Evolutionary conservation across 192 early-diverging fungal genomes (phyloP).

Genomic region (Coemansia sp.): DNA sequence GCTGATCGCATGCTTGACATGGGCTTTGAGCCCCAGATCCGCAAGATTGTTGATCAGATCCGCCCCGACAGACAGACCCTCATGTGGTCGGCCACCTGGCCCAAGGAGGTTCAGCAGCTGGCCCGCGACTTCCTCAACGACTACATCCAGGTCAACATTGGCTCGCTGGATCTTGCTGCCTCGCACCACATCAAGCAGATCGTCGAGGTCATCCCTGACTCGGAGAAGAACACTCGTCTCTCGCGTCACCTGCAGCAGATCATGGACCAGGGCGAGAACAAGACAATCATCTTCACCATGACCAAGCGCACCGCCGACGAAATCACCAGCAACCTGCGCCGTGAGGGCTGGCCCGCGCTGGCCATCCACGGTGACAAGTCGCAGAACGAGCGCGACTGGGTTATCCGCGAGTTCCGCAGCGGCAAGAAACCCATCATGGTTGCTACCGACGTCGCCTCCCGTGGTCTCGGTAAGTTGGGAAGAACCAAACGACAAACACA

Average conservation of each 20-base stretch:
- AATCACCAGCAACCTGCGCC: constrained; percentile 81
- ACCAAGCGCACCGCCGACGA: constrained; percentile 93
- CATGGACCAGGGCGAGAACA: constrained; percentile 81
- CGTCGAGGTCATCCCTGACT: constrained; percentile 84
- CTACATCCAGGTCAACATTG: constrained; percentile 96
- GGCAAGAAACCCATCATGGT: constrained; percentile 90
- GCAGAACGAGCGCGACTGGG: constrained; percentile 96
- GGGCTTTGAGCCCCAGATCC: constrained; percentile 98
- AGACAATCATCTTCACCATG: constrained; percentile 91
- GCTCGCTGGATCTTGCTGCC: constrained; percentile 89
- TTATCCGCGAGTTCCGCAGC: constrained; percentile 85
- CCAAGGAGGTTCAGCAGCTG: constrained; percentile 89
- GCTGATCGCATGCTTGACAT: constrained; percentile 99
- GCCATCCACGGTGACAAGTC: constrained; percentile 98
- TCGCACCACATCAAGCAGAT: constrained; percentile 88
- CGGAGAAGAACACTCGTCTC: constrained; percentile 77
- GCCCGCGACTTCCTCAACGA: constrained; percentile 89
- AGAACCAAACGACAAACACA: too few relatives aligned
- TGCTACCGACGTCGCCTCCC: constrained; percentile 97
- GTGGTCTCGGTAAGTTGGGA: constrained; percentile 85
- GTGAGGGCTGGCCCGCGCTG: constrained; percentile 86
- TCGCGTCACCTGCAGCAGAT: constrained; percentile 77
- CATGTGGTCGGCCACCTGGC: constrained; percentile 99
- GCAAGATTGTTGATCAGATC: constrained; percentile 96
- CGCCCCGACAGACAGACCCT: constrained; percentile 96